Evolutionary conservation across 192 early-diverging fungal species (phyloP).

Genomic region (Entomortierella lignicola): DNA sequence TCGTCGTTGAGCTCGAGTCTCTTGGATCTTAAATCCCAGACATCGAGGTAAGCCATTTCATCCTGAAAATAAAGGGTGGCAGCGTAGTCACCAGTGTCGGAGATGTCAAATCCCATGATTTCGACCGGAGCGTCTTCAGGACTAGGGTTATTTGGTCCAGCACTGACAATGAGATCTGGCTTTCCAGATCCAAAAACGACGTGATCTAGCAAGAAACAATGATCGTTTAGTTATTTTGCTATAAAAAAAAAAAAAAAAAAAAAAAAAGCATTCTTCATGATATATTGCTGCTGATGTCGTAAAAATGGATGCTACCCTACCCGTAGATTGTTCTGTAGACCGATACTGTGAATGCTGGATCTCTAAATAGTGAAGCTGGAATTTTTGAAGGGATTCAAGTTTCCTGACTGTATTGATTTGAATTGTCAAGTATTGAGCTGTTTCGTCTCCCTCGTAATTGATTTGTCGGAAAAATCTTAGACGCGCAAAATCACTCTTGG

Average conservation of each 20-base stretch:
- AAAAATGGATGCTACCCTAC: too few relatives aligned
- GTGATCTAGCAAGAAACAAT: background rate
- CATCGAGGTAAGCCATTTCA: background rate
- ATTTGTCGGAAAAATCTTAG: background rate
- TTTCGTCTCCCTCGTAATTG: background rate
- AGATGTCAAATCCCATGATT: background rate
- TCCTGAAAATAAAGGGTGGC: background rate
- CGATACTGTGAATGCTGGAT: background rate
- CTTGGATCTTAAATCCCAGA: slow-evolving; percentile 3
- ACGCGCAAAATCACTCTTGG: background rate
- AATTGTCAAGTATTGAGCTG: too few relatives aligned
- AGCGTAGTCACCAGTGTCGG: slow-evolving; percentile 2
- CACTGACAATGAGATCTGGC: background rate
- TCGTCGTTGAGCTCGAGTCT: background rate
- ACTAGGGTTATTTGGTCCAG: background rate
- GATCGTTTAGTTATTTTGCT: too few relatives aligned
- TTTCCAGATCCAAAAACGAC: slow-evolving; percentile 4
- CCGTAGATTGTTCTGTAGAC: too few relatives aligned
- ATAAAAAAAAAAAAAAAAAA: background rate
- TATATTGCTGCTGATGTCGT: too few relatives aligned
- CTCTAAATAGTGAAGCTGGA: slow-evolving; percentile 17
- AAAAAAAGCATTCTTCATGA: too few relatives aligned
- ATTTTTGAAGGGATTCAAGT: background rate
- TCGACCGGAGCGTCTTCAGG: background rate
- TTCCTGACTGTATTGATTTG: background rate